Base-by-base conservation (phyloP, 768 basidiomycete species). In the Hydnomerulius pinastri region DNA sequence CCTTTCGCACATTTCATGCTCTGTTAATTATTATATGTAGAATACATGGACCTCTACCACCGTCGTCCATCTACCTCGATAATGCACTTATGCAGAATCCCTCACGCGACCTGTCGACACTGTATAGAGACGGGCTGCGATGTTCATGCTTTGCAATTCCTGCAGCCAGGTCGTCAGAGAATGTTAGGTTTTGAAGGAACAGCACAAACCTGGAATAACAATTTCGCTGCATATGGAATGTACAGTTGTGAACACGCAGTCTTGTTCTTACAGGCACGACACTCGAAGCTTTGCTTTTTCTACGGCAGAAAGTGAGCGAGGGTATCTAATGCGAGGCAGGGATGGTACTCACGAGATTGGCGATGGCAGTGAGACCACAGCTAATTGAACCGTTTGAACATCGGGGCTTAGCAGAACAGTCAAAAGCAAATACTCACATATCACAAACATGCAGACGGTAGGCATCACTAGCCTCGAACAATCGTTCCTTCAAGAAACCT, bases 261-360 rank as follows among this genome's bases (percentile, higher is more conserved):
- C 75, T 95, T 95, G 76, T 97, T 98, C 67, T 94, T 90, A 73
- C 96, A 98, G 20, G 94, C 90, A 48, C 96, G 90, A 66, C 97
- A 99, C 79, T 98, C 93, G 69, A 98, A 98, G 32, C 85, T 94
- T 80, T 98, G 96, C 71, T 98, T 98, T 87, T 98, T 98, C 83
- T 86, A 57, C 24, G 28, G 28, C 30, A 27, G 23, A 30, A 48
- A 8, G 10, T 27, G 3, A 25, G 59, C n/a, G 57, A 58, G 46
- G 53, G 28, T 60, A 18, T 23, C 11, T 4, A 52, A 46, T 33
- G 2, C 21, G n/a, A 2, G 28, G 37, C 11, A 37, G 20, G 33
- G 36, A 55, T 30, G 13, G n/a, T 20, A 77, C 87, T 66, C 62
- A 89, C 87, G 45, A 99, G 78, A 69, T 98, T 98, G 17, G 97